phyloP scores from a whole-genome alignment of 2,329 filamentous ascomycete genomes.

The Colletotrichum orchidophilum region DNA sequence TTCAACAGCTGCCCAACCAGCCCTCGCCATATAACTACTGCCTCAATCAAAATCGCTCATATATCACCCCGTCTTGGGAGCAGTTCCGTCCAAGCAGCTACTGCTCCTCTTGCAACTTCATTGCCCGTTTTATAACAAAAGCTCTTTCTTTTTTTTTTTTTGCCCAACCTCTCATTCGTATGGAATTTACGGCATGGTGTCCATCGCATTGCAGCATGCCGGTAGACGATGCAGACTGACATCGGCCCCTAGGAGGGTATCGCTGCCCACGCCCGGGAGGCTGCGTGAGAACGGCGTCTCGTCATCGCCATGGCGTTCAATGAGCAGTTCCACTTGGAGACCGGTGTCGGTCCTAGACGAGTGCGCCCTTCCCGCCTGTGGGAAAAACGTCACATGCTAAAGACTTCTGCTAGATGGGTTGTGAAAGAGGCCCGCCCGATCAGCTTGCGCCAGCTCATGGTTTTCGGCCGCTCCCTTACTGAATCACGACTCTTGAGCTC shows the following conservation, averaged over 20 bases:
- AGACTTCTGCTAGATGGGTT: constrained; percentile 76
- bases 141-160: neutral
- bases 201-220: constrained; percentile 56
- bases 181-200: constrained; percentile 54
- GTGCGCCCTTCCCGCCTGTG: constrained; percentile 54
- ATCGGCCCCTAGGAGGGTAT: constrained; percentile 16
- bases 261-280: neutral
- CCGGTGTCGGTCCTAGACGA: constrained; percentile 72
- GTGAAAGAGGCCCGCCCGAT: constrained; percentile 93
- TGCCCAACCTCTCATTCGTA: constrained; percentile 36
- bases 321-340: constrained; percentile 61
- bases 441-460: constrained; percentile 93
- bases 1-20: constrained; percentile 31
- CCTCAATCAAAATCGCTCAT: constrained; percentile 25
- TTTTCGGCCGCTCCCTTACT: constrained; percentile 93
- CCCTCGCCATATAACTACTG: neutral
- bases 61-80: neutral
- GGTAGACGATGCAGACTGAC: constrained; percentile 50
- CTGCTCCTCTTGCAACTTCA: neutral
- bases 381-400: constrained; percentile 34
- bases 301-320: constrained; percentile 40
- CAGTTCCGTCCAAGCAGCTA: neutral
- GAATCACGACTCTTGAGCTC: constrained; percentile 90
- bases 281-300: constrained; percentile 25
- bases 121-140: neutral